Evolutionary conservation across 352 stramenopile species (phyloP).

Genomic region (Phytophthora rubi): DNA sequence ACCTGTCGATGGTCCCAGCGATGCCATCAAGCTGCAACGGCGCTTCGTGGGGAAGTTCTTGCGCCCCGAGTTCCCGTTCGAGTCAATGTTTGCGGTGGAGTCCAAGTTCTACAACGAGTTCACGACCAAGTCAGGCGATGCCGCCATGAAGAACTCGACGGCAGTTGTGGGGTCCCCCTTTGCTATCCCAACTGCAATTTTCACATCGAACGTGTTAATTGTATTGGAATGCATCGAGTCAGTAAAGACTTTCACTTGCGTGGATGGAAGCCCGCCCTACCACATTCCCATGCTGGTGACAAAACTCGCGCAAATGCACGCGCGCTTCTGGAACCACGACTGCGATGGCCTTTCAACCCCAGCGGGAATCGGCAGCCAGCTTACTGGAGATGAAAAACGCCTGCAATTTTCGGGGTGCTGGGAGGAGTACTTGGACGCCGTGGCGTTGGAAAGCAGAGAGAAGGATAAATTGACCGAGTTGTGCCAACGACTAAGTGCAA

Average conservation of each 20-base stretch:
- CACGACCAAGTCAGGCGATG: conserved; percentile 21
- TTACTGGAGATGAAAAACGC: conserved; percentile 64
- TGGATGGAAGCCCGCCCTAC: conserved; percentile 64
- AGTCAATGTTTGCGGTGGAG: conserved; percentile 83
- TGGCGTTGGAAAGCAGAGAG: conserved; percentile 42
- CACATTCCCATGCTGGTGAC: conserved; percentile 51
- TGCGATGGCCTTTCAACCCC: conserved; percentile 49
- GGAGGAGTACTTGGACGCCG: conserved; percentile 56
- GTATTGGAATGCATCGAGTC: conserved; percentile 65
- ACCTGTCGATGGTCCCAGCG: conserved; percentile 1
- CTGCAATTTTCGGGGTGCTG: conserved; percentile 71
- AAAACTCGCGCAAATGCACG: conserved; percentile 74
- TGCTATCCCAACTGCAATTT: conserved; percentile 54
- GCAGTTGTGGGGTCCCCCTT: conserved; percentile 55
- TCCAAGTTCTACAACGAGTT: conserved; percentile 77
- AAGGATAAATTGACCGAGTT: conserved; percentile 40
- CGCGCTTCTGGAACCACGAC: conserved; percentile 54
- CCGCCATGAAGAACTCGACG: conserved; percentile 29
- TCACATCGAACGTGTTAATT: conserved; percentile 75
- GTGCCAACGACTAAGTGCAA: conserved; percentile 56
- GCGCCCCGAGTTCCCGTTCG: conserved; percentile 78
- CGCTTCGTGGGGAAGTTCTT: conserved; percentile 80
- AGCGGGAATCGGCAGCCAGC: conserved; percentile 75
- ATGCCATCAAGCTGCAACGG: conserved; percentile 21
- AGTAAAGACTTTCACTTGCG: conserved; percentile 62